Evolutionary conservation across 306 rosid species (phyloP).

Genomic region (Sophora flavescens): DNA sequence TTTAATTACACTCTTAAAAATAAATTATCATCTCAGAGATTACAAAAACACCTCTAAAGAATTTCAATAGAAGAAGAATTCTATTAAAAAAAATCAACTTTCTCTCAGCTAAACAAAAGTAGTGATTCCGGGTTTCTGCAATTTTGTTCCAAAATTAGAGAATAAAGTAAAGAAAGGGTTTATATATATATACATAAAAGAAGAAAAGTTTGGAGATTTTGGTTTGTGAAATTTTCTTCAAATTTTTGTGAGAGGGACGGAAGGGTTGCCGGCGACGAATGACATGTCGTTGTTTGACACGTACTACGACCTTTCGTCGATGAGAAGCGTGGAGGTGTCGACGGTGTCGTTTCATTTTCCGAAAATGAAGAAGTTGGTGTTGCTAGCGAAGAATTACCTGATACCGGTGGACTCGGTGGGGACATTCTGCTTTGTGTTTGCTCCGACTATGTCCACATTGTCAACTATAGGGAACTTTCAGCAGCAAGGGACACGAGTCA

Average conservation of each 20-base stretch:
- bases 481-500: slow-evolving; percentile 96
- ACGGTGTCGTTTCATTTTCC: slow-evolving; percentile 75
- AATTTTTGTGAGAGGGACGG: slow-evolving; percentile 60
- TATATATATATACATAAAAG: too few relatives aligned
- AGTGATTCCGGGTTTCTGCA: too few relatives aligned
- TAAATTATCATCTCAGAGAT: too few relatives aligned
- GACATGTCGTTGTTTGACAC: slow-evolving; percentile 75
- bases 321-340: slow-evolving; percentile 75
- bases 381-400: slow-evolving; percentile 83
- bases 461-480: slow-evolving; percentile 88
- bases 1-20: too few relatives aligned
- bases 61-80: too few relatives aligned
- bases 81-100: too few relatives aligned
- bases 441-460: slow-evolving; percentile 66
- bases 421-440: slow-evolving; percentile 86
- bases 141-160: too few relatives aligned
- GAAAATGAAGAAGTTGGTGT: slow-evolving; percentile 58
- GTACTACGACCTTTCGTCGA: slow-evolving; percentile 77
- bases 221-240: too few relatives aligned
- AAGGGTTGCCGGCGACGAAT: slow-evolving; percentile 43
- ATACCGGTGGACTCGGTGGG: slow-evolving; percentile 86
- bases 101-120: too few relatives aligned
- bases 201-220: too few relatives aligned
- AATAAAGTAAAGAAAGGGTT: too few relatives aligned
- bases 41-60: too few relatives aligned